A percentile compares a stretch with the other conserved stretches of the same genome.
Conservation (phyloP, 306 rosid species). For the Boehmeria nivea region DNA sequence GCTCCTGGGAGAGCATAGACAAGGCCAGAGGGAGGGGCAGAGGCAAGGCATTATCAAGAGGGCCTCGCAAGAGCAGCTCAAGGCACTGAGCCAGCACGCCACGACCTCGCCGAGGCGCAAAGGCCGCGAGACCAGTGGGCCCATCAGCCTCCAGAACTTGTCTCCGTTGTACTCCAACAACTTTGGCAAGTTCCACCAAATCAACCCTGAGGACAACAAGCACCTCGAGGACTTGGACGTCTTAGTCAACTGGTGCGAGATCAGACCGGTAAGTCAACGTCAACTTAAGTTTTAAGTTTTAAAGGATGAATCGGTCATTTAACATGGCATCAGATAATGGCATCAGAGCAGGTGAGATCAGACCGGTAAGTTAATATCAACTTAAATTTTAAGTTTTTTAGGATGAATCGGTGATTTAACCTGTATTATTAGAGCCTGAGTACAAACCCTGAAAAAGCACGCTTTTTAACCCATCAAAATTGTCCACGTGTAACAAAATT, state of each 20-base stretch:
- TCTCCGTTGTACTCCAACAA: conserved; percentile 25
- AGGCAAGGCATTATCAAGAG: conserved; percentile 18
- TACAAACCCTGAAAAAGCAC: too few relatives aligned
- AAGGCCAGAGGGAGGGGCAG: conserved; percentile 6
- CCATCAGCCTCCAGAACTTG: conserved; percentile 19
- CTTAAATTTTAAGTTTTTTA: too few relatives aligned
- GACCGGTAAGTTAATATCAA: too few relatives aligned
- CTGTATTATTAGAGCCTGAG: too few relatives aligned
- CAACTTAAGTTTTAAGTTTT: too few relatives aligned
- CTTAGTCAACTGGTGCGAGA: conserved; percentile 11
- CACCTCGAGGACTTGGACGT: conserved; percentile 36
- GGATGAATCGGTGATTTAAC: too few relatives aligned
- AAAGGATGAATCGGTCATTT: too few relatives aligned
- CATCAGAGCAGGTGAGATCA: too few relatives aligned
- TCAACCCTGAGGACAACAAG: conserved; percentile 31
- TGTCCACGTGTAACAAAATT: too few relatives aligned
- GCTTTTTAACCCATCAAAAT: too few relatives aligned
- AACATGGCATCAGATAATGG: too few relatives aligned
- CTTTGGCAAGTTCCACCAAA: conserved; percentile 32
- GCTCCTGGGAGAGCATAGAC: conserved; percentile 13
- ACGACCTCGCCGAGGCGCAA: conserved; percentile 8
- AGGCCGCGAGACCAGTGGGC: conserved; percentile 14
- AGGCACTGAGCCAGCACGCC: conserved; percentile 29
- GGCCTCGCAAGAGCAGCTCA: conserved; percentile 34
- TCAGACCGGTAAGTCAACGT: conserved; percentile 23